Percentiles rank a stretch among this genome's conserved stretches.
These are phyloP conservation scores for Ajuga chamaepitys DNA, from an alignment of 257 asterid species.

Conservation along the genomic window DNA sequence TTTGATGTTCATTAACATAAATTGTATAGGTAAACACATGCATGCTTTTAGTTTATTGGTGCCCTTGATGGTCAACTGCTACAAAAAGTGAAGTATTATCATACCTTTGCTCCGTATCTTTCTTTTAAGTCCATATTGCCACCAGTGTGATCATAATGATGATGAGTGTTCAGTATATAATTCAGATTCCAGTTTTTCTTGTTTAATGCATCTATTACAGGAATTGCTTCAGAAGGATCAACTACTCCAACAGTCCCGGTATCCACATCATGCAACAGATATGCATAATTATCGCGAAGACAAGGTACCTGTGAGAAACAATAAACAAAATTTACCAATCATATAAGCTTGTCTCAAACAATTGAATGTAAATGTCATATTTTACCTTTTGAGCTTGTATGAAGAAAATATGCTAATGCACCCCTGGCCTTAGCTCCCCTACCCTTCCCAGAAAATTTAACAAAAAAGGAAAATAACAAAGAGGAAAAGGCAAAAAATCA, in stretches of 20 bases:
- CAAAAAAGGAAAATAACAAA: neutral
- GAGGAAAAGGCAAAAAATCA: neutral
- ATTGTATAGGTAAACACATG: neutral
- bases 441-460: neutral
- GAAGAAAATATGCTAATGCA: neutral
- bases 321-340: neutral
- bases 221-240: conserved; percentile 93
- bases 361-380: conserved; percentile 1
- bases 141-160: conserved; percentile 94
- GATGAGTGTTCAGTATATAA: conserved; percentile 90
- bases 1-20: neutral
- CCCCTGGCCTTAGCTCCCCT: neutral
- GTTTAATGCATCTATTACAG: conserved; percentile 69
- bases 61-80: conserved; percentile 2
- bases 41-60: neutral
- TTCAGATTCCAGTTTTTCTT: conserved; percentile 73
- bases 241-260: conserved; percentile 99
- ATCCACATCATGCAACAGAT: conserved; percentile 72
- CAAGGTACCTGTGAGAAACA: conserved; percentile 68
- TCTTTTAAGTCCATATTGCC: conserved; percentile 86
- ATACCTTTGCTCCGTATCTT: conserved; percentile 97
- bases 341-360: neutral
- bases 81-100: conserved; percentile 24
- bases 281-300: conserved; percentile 88
- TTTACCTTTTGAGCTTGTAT: neutral